phyloP scores from a whole-genome alignment of 2,329 filamentous ascomycete species.

The Aureobasidium sp. region DNA sequence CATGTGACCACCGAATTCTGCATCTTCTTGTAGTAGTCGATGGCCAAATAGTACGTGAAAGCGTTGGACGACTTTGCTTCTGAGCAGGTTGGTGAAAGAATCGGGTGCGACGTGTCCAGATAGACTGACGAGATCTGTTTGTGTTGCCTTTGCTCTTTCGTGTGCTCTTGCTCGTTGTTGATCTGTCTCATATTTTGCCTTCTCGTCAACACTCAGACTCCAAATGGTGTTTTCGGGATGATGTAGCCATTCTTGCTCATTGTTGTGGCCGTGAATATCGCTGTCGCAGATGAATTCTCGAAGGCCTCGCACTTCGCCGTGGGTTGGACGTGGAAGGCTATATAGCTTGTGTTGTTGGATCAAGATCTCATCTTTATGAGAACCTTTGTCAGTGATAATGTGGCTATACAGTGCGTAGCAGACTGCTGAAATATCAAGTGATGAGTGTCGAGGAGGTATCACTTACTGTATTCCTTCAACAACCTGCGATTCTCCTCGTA shows the following conservation, averaged over 20 bases:
- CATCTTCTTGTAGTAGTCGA: slow-evolving; percentile 2
- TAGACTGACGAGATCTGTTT: slow-evolving; percentile 8
- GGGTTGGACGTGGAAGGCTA: slow-evolving; percentile 1
- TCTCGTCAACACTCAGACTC: slow-evolving; percentile 17
- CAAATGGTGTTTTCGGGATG: slow-evolving; percentile 23
- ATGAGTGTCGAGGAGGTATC: neutral
- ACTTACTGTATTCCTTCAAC: slow-evolving; percentile 18
- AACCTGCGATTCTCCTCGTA: slow-evolving; percentile 12
- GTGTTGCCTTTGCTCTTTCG: slow-evolving; percentile 5
- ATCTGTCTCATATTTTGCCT: slow-evolving; percentile 5
- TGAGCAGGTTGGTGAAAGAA: neutral
- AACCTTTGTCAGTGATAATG: neutral
- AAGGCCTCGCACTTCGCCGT: slow-evolving; percentile 2
- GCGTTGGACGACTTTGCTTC: neutral
- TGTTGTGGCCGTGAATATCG: neutral
- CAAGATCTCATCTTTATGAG: neutral
- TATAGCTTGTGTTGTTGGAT: slow-evolving; percentile 8
- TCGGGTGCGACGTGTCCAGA: slow-evolving; percentile 3
- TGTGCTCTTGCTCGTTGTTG: slow-evolving; percentile 10
- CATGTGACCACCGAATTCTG: slow-evolving; percentile 10
- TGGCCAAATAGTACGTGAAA: slow-evolving; percentile 1
- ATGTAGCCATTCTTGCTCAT: slow-evolving; percentile 18
- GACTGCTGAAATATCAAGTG: neutral
- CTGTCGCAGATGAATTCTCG: slow-evolving; percentile 9
- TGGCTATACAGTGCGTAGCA: neutral